Evolutionary conservation across 768 basidiomycete genomes (phyloP).

Genomic region (Serendipita sp.): DNA sequence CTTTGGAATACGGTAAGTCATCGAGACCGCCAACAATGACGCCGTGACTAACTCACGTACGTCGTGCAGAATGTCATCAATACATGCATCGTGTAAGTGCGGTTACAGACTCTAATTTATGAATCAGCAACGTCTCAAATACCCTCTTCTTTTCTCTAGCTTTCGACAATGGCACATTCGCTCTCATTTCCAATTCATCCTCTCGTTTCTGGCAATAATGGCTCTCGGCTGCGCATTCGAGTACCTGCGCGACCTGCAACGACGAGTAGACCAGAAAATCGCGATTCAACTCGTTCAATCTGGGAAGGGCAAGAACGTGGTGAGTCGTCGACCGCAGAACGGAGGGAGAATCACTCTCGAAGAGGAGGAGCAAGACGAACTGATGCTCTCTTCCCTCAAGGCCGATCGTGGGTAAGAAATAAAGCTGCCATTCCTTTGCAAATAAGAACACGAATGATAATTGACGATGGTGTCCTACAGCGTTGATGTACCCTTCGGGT

Average conservation of each 20-base stretch:
- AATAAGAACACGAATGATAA: not conserved
- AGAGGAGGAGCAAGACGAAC: slow-evolving; percentile 40
- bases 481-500: slow-evolving; percentile 9
- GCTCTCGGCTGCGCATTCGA: slow-evolving; percentile 62
- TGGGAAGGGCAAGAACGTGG: slow-evolving; percentile 20
- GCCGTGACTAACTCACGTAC: slow-evolving; percentile 6
- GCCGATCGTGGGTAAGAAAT: not conserved
- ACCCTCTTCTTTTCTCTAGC: not conserved
- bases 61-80: slow-evolving; percentile 44
- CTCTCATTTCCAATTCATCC: slow-evolving; percentile 37
- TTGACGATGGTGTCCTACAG: not conserved
- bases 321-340: slow-evolving; percentile 24
- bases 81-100: slow-evolving; percentile 50
- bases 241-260: slow-evolving; percentile 54
- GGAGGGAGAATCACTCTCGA: slow-evolving; percentile 33
- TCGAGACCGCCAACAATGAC: not conserved
- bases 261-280: slow-evolving; percentile 41
- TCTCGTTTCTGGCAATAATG: slow-evolving; percentile 52
- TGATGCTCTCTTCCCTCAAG: slow-evolving; percentile 13
- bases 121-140: not conserved
- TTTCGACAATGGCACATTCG: slow-evolving; percentile 64
- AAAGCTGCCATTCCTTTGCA: not conserved
- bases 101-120: no score
- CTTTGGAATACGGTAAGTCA: slow-evolving; percentile 37
- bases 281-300: slow-evolving; percentile 28